phyloP scores from a whole-genome alignment of 495 filamentous ascomycete genomes.

The Podospora fimiseda region DNA sequence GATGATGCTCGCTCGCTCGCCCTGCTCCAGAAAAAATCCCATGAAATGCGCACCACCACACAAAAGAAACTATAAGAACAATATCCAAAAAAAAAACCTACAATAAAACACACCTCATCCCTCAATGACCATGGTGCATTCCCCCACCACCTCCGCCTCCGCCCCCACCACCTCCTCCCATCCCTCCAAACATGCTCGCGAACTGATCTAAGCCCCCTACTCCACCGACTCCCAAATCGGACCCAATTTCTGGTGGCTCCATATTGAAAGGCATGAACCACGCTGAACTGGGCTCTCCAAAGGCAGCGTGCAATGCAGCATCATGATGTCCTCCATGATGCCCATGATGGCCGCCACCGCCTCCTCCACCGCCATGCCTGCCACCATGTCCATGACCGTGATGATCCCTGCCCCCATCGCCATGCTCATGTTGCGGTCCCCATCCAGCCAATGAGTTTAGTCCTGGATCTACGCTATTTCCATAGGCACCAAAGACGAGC shows the following conservation, averaged over 20 bases:
- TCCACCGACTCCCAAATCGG: slow-evolving; percentile 36
- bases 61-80: no score
- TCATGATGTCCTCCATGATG: slow-evolving; percentile 5
- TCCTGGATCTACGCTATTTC: slow-evolving; percentile 27
- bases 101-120: no score
- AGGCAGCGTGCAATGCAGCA: slow-evolving; percentile 24
- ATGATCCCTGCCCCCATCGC: neutral
- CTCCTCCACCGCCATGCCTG: neutral
- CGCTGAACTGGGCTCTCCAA: slow-evolving; percentile 56
- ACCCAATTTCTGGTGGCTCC: slow-evolving; percentile 60
- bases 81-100: no score
- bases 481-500: slow-evolving; percentile 71
- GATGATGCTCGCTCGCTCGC: no score
- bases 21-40: no score
- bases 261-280: slow-evolving; percentile 97
- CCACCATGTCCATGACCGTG: neutral
- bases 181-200: slow-evolving; percentile 33
- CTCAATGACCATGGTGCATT: slow-evolving; percentile 24
- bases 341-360: neutral
- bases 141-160: slow-evolving; percentile 18
- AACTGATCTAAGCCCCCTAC: slow-evolving; percentile 33
- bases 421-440: slow-evolving; percentile 8
- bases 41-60: no score
- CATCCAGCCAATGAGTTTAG: slow-evolving; percentile 17
- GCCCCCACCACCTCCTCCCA: slow-evolving; percentile 16